Evolutionary conservation across 2,329 filamentous ascomycete species (phyloP).

Genomic region (Lachnellula subtilissima): DNA sequence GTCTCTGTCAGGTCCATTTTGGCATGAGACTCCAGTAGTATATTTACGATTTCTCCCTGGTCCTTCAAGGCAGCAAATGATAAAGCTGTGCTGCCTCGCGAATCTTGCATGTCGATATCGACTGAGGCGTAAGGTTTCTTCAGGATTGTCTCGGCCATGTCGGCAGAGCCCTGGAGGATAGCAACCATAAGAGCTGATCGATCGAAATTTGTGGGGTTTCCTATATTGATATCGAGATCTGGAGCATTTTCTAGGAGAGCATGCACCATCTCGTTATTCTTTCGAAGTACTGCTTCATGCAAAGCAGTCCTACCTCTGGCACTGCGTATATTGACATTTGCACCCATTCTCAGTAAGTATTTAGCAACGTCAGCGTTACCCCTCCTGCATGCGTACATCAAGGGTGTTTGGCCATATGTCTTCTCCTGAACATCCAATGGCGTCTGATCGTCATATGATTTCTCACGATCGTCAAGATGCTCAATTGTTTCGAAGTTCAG

Average conservation of each 20-base stretch:
- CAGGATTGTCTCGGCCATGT: conserved; percentile 8
- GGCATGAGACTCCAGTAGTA: conserved; percentile 2
- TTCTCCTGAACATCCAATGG: conserved; percentile 5
- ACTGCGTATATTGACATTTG: conserved; percentile 7
- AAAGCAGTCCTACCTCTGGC: conserved; percentile 11
- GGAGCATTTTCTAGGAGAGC: conserved; percentile 5
- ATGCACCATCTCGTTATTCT: conserved; percentile 6
- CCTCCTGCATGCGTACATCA: conserved; percentile 29
- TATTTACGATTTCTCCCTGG: conserved; percentile 3
- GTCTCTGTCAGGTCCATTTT: conserved; percentile 6
- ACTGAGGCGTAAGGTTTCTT: conserved; percentile 2
- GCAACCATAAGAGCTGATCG: conserved; percentile 13
- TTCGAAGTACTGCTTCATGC: conserved; percentile 12
- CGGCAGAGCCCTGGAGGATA: not conserved
- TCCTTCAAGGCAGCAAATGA: conserved; percentile 3
- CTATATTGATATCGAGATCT: conserved; percentile 6
- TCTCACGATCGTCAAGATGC: not conserved
- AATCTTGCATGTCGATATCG: conserved; percentile 6
- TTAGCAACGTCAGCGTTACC: conserved; percentile 32
- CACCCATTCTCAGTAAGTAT: conserved; percentile 9
- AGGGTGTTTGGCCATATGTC: conserved; percentile 29
- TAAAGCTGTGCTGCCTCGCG: conserved; percentile 10
- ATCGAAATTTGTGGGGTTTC: conserved; percentile 1
- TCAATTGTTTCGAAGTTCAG: conserved; percentile 2
- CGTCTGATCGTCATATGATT: no score